phyloP scores from a whole-genome alignment of 371 early-diverging fungal species.

The Mortierella sp. region DNA sequence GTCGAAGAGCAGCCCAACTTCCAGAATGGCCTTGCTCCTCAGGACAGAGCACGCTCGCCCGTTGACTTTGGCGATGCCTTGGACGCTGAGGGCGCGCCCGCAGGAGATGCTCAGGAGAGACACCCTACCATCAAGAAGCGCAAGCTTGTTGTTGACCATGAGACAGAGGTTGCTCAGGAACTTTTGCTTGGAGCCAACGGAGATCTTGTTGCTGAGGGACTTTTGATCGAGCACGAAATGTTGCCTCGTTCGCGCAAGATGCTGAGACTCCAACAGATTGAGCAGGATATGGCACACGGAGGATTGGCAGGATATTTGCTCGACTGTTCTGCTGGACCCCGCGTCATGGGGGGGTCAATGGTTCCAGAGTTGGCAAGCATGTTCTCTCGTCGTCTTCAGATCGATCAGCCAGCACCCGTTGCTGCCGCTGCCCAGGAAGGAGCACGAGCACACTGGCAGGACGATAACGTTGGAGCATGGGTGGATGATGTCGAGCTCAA shows the following conservation, averaged over 20 bases:
- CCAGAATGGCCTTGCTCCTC: slow-evolving; percentile 23
- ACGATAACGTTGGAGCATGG: slow-evolving; percentile 42
- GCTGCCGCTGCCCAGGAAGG: slow-evolving; percentile 4
- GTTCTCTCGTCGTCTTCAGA: slow-evolving; percentile 56
- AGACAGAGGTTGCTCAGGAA: slow-evolving; percentile 76
- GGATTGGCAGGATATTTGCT: slow-evolving; percentile 53
- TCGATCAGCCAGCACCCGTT: slow-evolving; percentile 24
- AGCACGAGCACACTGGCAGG: slow-evolving; percentile 27
- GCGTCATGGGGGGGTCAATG: slow-evolving; percentile 45
- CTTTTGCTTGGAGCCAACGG: slow-evolving; percentile 65
- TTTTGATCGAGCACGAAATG: slow-evolving; percentile 51
- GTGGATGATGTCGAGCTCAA: slow-evolving; percentile 23
- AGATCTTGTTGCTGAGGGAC: slow-evolving; percentile 43
- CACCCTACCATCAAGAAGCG: slow-evolving; percentile 62
- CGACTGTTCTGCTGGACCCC: slow-evolving; percentile 51
- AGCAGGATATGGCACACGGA: slow-evolving; percentile 56
- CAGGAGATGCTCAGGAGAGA: slow-evolving; percentile 12
- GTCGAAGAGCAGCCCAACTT: slow-evolving; percentile 31
- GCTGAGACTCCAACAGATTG: slow-evolving; percentile 58
- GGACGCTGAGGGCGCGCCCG: slow-evolving; percentile 6
- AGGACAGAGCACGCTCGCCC: slow-evolving; percentile 26
- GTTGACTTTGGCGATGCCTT: slow-evolving; percentile 35
- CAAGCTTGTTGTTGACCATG: slow-evolving; percentile 74
- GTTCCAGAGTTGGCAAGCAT: slow-evolving; percentile 57
- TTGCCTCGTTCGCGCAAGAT: slow-evolving; percentile 59